phyloP scores from a whole-genome alignment of 1,284 basidiomycete genomes.

The Tilletiaria anomala region DNA sequence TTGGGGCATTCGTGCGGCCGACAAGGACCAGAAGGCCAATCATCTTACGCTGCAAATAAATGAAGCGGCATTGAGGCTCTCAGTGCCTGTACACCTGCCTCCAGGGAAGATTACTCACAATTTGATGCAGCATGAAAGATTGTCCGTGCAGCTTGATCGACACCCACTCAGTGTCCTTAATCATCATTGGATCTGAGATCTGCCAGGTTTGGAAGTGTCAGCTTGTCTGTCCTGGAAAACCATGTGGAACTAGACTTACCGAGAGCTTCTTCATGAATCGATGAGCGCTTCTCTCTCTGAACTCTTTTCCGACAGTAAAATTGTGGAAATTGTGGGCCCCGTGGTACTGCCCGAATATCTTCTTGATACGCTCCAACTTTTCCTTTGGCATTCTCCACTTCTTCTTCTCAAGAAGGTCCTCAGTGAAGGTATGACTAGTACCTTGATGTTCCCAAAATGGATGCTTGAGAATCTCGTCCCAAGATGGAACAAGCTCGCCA shows the following conservation, averaged over 20 bases:
- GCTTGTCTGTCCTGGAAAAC: slow-evolving; percentile 4
- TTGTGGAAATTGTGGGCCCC: slow-evolving; percentile 71
- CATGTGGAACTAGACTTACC: slow-evolving; percentile 44
- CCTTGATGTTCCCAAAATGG: slow-evolving; percentile 31
- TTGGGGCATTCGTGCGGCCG: slow-evolving; percentile 18
- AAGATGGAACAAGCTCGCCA: slow-evolving; percentile 2
- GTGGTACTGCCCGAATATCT: slow-evolving; percentile 15
- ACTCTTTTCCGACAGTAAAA: slow-evolving; percentile 79
- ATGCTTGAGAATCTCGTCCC: slow-evolving; percentile 19
- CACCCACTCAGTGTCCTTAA: slow-evolving; percentile 88
- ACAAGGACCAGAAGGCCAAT: slow-evolving; percentile 66
- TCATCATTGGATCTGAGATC: slow-evolving; percentile 46
- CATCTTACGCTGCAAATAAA: slow-evolving; percentile 87
- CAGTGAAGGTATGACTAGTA: slow-evolving; percentile 9
- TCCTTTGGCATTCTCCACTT: slow-evolving; percentile 15
- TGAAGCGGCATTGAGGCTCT: neutral
- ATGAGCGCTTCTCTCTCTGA: slow-evolving; percentile 62
- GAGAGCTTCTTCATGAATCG: slow-evolving; percentile 73
- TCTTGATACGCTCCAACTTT: slow-evolving; percentile 13
- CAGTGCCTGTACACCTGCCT: neutral
- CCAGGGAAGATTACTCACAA: slow-evolving; percentile 42
- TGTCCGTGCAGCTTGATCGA: slow-evolving; percentile 87
- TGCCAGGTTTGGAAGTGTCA: slow-evolving; percentile 3
- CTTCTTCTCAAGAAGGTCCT: slow-evolving; percentile 28
- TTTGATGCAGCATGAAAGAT: slow-evolving; percentile 96